Evolutionary conservation across 1,284 basidiomycete genomes (phyloP).

Genomic region (Porogramme epimiltina): DNA sequence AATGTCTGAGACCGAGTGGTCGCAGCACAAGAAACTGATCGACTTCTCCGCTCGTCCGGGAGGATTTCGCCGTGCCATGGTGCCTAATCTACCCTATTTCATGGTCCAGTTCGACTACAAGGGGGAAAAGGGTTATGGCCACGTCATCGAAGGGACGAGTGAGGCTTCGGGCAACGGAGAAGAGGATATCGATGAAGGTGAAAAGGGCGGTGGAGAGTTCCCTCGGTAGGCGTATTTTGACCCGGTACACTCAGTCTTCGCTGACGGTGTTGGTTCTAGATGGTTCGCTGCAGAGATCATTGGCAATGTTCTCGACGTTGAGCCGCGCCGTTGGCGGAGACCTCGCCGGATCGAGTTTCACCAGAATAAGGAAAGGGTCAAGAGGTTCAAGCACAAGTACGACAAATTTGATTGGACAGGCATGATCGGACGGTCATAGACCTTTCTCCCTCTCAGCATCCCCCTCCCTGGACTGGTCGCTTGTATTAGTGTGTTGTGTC

Average conservation of each 20-base stretch:
- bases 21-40: conserved; percentile 95
- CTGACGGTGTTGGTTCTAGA: conserved; percentile 40
- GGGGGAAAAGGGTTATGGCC: conserved; percentile 95
- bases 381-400: conserved; percentile 68
- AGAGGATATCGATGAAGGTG: conserved; percentile 77
- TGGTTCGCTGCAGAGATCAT: conserved; percentile 97
- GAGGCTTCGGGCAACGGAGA: conserved; percentile 67
- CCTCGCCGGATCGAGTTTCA: conserved; percentile 76
- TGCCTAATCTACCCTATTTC: conserved; percentile 96
- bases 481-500: too few species aligned
- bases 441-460: too few species aligned
- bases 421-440: conserved; percentile 47
- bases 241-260: neutral
- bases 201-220: conserved; percentile 87
- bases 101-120: conserved; percentile 98
- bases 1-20: conserved; percentile 93
- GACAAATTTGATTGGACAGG: conserved; percentile 80
- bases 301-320: conserved; percentile 87
- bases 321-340: conserved; percentile 85
- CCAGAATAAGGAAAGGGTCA: conserved; percentile 71
- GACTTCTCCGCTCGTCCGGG: conserved; percentile 88
- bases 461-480: too few species aligned
- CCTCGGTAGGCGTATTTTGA: conserved; percentile 61
- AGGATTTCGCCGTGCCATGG: conserved; percentile 90
- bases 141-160: conserved; percentile 90